A percentile compares a stretch with the other conserved stretches of the same genome.
phyloP scores from a whole-genome alignment of 257 asterid species.

The Thymus mandschuricus region DNA sequence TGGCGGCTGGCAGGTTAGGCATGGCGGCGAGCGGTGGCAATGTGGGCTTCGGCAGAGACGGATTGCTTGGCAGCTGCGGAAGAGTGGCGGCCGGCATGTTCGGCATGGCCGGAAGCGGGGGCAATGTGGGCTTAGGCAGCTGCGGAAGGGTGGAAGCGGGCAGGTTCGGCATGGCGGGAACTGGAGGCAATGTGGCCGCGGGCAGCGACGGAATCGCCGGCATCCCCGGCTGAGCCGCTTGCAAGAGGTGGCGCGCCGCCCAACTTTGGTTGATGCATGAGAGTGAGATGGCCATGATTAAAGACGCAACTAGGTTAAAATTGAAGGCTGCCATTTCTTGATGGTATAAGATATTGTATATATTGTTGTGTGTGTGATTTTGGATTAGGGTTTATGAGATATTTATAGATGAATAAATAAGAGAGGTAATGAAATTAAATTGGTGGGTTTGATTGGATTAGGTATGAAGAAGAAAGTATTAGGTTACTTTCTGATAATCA shows the following conservation, averaged over 20 bases:
- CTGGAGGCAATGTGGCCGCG: slow-evolving; percentile 32
- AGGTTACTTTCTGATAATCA: slow-evolving; percentile 8
- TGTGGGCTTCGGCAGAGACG: not conserved
- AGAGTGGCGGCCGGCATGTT: too few relatives aligned
- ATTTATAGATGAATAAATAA: not conserved
- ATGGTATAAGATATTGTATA: not conserved
- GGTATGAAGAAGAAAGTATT: not conserved
- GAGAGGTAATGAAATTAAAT: not conserved
- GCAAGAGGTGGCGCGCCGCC: slow-evolving; percentile 37
- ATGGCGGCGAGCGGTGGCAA: slow-evolving; percentile 29
- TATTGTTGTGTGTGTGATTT: not conserved
- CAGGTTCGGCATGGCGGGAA: slow-evolving; percentile 13
- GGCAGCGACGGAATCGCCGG: slow-evolving; percentile 23
- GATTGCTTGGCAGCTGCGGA: too few relatives aligned
- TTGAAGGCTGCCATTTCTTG: not conserved
- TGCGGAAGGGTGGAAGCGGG: too few relatives aligned
- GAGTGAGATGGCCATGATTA: slow-evolving; percentile 27
- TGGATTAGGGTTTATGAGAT: not conserved
- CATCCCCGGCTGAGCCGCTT: slow-evolving; percentile 29
- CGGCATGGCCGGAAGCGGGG: too few relatives aligned
- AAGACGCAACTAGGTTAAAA: not conserved
- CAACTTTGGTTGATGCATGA: not conserved
- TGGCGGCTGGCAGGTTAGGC: not conserved
- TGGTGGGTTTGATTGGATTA: not conserved
- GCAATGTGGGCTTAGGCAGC: too few relatives aligned